Base-by-base conservation (phyloP, 164 flowering plant species). In the Vitis rupestris region DNA sequence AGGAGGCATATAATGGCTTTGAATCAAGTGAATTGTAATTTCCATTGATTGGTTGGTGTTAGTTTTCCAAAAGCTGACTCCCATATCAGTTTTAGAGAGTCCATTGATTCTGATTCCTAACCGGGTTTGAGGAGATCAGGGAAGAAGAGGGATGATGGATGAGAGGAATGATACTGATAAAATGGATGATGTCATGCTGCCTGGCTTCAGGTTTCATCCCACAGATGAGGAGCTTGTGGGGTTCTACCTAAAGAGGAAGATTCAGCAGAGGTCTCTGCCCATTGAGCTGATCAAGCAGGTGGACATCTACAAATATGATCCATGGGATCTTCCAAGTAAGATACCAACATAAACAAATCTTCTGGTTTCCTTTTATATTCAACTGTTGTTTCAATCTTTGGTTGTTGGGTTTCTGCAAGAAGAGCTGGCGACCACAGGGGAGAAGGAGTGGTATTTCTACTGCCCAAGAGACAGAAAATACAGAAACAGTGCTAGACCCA, bases 261-360 rank as follows among this genome's bases (percentile, higher is more conserved):
- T 88, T 65, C 85, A 82, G 70, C 83, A 82, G 27, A 54, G 74
- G 14, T 4, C 84, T 50, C 80, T 86, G 13, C 82, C 86, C 10
- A 79, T 82, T 68, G 89, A 88, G 75, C 75, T 88, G 5, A 88
- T 88, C 27, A 86, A 86, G 79, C 87, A 84, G 74, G 84, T 85
- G 9, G 86, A 87, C 17, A 85, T 87, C 58, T 87, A 87, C 52
- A 84, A 85, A 70, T 83, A 82, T 54, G 89, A 87, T 79, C 91
- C 91, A 0, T 87, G 91, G 91, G 89, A 87, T 67, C 91, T 87
- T 74, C 91, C 91, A 75, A 86, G 91, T 86, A 79, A 85, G 88
- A 70, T 65, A 3, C 44, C 44, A 3, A 37, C 44, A 23, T 23
- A 23, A 48, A 63, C 49, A 1, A 19, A 50, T 13, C 13, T 64